Percentiles rank a stretch among this genome's conserved stretches.
Conservation (phyloP, 1,284 basidiomycete species). For the Pholiota adiposa region DNA sequence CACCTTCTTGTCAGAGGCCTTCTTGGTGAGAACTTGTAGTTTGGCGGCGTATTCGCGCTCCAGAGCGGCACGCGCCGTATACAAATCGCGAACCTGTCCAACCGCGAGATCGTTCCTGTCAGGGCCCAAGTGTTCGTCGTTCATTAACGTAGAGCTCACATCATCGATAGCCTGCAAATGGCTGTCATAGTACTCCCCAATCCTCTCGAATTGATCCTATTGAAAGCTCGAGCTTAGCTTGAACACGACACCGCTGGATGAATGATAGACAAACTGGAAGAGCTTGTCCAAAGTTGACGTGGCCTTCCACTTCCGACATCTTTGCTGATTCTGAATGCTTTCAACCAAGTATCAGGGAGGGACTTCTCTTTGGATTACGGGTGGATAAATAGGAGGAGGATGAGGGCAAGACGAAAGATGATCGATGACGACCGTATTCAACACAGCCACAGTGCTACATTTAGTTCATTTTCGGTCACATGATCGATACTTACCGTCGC, state of each 20-base stretch:
- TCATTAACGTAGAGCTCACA: slow-evolving; percentile 38
- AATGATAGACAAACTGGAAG: slow-evolving; percentile 46
- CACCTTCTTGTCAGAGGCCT: slow-evolving; percentile 70
- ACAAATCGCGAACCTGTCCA: slow-evolving; percentile 69
- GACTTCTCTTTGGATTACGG: neutral
- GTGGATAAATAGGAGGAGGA: neutral
- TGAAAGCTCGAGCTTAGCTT: neutral
- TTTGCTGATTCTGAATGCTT: neutral
- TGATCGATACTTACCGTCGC: too few relatives aligned
- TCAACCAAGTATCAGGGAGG: neutral
- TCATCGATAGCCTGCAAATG: slow-evolving; percentile 67
- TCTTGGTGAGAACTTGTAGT: slow-evolving; percentile 65
- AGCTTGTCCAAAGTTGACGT: slow-evolving; percentile 47
- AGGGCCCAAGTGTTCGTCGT: neutral
- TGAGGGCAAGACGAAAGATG: neutral
- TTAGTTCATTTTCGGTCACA: too few relatives aligned
- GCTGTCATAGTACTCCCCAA: slow-evolving; percentile 57
- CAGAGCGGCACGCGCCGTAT: slow-evolving; percentile 64
- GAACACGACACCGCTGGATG: neutral
- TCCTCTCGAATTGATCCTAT: slow-evolving; percentile 63
- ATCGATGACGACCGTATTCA: neutral
- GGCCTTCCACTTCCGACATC: slow-evolving; percentile 17
- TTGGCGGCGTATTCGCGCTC: slow-evolving; percentile 80
- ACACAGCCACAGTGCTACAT: neutral
- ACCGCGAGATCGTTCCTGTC: neutral